phyloP scores from a whole-genome alignment of 352 stramenopile species.

The Sclerospora graminicola region DNA sequence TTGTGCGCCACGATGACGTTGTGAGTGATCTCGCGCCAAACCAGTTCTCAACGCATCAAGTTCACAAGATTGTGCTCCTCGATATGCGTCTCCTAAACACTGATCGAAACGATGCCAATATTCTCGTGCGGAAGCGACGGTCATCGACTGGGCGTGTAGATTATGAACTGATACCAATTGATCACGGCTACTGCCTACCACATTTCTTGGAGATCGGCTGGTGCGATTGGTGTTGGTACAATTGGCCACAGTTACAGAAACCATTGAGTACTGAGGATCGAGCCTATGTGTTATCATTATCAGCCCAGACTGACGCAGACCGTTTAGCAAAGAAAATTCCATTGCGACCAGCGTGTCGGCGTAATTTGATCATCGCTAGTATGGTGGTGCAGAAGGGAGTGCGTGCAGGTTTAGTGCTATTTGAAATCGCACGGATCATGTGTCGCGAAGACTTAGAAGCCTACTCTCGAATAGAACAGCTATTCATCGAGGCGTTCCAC shows the following conservation, averaged over 20 bases:
- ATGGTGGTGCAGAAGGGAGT: conserved; percentile 75
- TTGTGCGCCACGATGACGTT: conserved; percentile 90
- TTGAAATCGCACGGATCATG: conserved; percentile 77
- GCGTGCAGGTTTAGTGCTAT: conserved; percentile 44
- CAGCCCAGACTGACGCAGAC: conserved; percentile 44
- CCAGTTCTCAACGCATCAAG: conserved; percentile 85
- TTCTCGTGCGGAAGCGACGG: conserved; percentile 87
- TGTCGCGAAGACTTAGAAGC: conserved; percentile 72
- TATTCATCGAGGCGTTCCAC: conserved; percentile 66
- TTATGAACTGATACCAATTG: conserved; percentile 97
- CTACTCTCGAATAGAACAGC: conserved; percentile 47
- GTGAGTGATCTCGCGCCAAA: conserved; percentile 90
- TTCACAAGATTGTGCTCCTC: conserved; percentile 98
- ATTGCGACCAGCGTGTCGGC: conserved; percentile 53
- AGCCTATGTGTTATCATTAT: conserved; percentile 54
- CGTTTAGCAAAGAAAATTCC: conserved; percentile 57
- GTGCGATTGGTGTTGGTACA: conserved; percentile 98
- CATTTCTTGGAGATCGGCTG: conserved; percentile 94
- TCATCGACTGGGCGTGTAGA: conserved; percentile 38
- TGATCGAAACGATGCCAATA: conserved; percentile 96
- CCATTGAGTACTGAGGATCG: conserved; percentile 50
- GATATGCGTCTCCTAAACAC: conserved; percentile 98
- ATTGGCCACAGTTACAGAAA: conserved; percentile 90
- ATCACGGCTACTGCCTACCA: conserved; percentile 97
- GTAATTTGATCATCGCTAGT: conserved; percentile 75